Base-by-base conservation (phyloP, 1,284 basidiomycete species). In the Rugosomyces carneus region DNA sequence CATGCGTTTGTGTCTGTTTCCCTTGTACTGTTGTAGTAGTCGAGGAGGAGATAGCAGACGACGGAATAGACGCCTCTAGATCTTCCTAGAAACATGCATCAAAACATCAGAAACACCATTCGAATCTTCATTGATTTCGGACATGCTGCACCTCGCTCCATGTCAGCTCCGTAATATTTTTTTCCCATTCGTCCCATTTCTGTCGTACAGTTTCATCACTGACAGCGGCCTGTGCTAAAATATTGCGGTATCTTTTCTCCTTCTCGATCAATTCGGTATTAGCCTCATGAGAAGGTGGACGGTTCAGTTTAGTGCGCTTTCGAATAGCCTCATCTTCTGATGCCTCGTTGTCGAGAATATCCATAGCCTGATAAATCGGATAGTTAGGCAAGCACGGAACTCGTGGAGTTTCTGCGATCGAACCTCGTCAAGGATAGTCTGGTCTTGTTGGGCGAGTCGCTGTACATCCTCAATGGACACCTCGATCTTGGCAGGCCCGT, bases 131-230 rank as follows among this genome's bases (percentile, higher is more conserved):
- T 37, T 8, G 8, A 34, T 44, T 40, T 10, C 3, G 24, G 3
- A 31, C 29, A 31, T 8, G 24, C 29, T 64, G 48, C 56, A 88
- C 89, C 72, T 91, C 83, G 45, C 84, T 81, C 64, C 75, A 79
- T 13, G 77, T 84, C 45, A 96, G 71, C 48, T 87, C 76, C 15
- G 66, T 65, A 42, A 94, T 85, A 43, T 73, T 75, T n/a, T 73
- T 69, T 55, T 85, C 82, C 90, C 90, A 94, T 56, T 93, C 81
- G 39, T 84, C 82, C 87, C 89, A 96, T 62, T 93, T 93, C 46
- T 74, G 66, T 24, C 83, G 68, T 0, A 96, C 84, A 4, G 79
- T 71, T 32, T 75, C 78, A 59, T 96, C 92, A 56, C 88, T 92
- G 26, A 75, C 72, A 0, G 71, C 69, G 0, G 92, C 93, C 53